These are phyloP conservation scores for Babjeviella inositovora DNA, from an alignment of 805 yeast genomes.

Conservation along the genomic window DNA sequence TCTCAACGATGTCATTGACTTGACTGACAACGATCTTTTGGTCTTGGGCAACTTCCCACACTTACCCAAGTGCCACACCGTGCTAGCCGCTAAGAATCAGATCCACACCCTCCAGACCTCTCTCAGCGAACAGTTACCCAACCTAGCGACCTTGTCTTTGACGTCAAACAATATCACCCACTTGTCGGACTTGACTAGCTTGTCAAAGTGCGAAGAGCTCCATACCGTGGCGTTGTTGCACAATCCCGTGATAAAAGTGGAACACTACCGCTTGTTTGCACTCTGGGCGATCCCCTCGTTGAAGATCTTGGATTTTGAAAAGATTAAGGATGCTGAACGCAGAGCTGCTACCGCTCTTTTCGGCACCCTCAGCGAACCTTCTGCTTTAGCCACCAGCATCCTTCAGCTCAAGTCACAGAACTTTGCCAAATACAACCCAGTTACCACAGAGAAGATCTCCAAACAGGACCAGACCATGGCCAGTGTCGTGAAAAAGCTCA, in stretches of 20 bases:
- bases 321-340: constrained; percentile 42
- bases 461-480: constrained; percentile 10
- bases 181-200: constrained; percentile 22
- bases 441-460: no score
- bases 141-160: constrained; percentile 34
- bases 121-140: constrained; percentile 18
- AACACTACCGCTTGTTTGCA: constrained; percentile 41
- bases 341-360: constrained; percentile 22
- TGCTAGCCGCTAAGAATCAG: constrained; percentile 51
- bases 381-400: constrained; percentile 12
- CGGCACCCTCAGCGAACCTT: constrained; percentile 10
- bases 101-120: constrained; percentile 23
- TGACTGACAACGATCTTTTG: constrained; percentile 60
- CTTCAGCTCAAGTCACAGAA: constrained; percentile 3
- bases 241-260: constrained; percentile 34
- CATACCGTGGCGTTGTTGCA: constrained; percentile 33
- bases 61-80: constrained; percentile 22
- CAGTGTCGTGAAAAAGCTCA: constrained; percentile 23
- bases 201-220: constrained; percentile 22
- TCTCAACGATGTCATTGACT: constrained; percentile 42
- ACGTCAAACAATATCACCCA: constrained; percentile 29
- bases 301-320: constrained; percentile 49
- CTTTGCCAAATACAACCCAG: background rate
- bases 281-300: constrained; percentile 51
- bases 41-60: constrained; percentile 33